Evolutionary conservation across 345 rosid species (phyloP), one percentile per base, ranked within the genome.

Genomic region (Hibiscus trionum): DNA sequence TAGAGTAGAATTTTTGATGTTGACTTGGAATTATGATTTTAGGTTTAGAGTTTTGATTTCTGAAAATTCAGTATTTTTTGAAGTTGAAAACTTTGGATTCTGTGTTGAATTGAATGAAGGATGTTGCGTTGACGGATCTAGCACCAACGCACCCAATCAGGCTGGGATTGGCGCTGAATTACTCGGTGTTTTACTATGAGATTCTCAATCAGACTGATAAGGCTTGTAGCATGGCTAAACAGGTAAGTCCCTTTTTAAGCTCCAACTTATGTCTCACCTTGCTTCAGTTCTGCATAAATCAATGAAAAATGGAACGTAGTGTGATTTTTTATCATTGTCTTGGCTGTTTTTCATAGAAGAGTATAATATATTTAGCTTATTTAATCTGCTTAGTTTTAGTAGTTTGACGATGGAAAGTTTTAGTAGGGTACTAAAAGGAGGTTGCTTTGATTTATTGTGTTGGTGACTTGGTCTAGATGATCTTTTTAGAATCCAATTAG

Each of bases 201-300:
- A 93, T 93, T 75, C 98, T 90, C 71, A 93, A 88, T 75, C 93
- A 90, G 61, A 81, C 97, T 53, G 98, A 93, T 49, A 90, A 93
- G 75, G 98, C 98, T 31, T 93, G 98, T 82, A 85, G 85, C 87
- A 87, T 93, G 98, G 98, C 98, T 52, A 93, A 93, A 78, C 95
- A 89, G 97, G 98, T 88, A 37, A 39, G 44, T 39, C 37, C 37
- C 11, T 39, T 39, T 59, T 11, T 59, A 59, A 27, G 63, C n/a
- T 19, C 17, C 7, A 42, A 11, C 44, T 24, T 3, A 3, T 52
- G 7, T 21, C 37, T 21, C 9, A 44, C 33, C 55, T 44, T 65
- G 69, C 27, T 65, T 11, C 4, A 15, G 11, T 8, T 12, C 31
- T 21, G 33, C 69, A 12, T 24, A 50, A 50, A 16, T 6, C 12